Base-by-base conservation (phyloP, 495 filamentous ascomycete species). In the Aspergillus carlsbadensis region DNA sequence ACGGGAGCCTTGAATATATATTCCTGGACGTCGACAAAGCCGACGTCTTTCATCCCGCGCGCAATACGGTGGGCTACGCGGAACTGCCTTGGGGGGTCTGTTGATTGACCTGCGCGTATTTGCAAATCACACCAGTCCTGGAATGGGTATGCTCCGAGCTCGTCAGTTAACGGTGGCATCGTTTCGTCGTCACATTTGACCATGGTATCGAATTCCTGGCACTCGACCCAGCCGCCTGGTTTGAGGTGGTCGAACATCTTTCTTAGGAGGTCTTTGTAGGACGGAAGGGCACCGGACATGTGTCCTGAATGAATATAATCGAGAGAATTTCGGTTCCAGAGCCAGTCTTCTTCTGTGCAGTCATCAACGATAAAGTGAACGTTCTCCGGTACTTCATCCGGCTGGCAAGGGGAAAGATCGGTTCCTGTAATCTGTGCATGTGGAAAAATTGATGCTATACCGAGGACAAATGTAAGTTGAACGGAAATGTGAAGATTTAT, bases 211-310 rank as follows among this genome's bases (percentile, higher is more conserved):
- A 84, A 58, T 56, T 90, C 87, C 56, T 87, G 83, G 54, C 78
- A 78, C 67, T 89, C 86, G 40, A 88, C 67, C 65, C 79, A 88
- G 31, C 84, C 85, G n/a, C 85, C 85, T 0, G 86, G 84, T 58
- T 81, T 78, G 18, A 84, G 74, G 50, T 84, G 77, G 36, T 77
- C 69, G 47, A 65, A 74, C 15, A 69, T 61, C 51, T 77, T 75
- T 40, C 70, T 67, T 40, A 81, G 51, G 6, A 81, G 24, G 31
- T 67, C 63, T 56, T 69, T 75, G 58, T 69, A 74, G 18, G 70
- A 75, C 4, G 71, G 62, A 39, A 79, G 61, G 10, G 72, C 64
- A 2, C 74, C 70, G 10, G 70, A 67, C 70, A 81, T 67, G 52
- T 79, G 72, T 31, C 69, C 67, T 10, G 72, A 69, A 50, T 78